Percentiles rank a stretch among this genome's conserved stretches.
Evolutionary conservation across 2,329 filamentous ascomycete genomes (phyloP).

Genomic region (Penicillium digitatum): DNA sequence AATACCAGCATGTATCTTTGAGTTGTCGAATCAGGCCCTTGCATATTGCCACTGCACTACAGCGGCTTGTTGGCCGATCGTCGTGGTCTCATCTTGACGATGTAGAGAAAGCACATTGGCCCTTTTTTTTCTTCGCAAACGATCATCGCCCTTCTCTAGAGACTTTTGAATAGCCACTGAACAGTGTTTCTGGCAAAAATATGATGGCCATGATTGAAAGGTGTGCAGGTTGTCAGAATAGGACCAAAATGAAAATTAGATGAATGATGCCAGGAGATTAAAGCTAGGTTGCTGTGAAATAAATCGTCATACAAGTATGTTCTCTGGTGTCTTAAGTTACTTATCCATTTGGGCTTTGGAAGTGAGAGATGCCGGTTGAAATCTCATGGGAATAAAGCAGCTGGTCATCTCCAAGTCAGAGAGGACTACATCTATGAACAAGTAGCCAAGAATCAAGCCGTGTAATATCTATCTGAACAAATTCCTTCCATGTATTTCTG

Average conservation of each 20-base stretch:
- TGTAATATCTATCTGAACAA: not conserved
- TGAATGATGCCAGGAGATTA: not conserved
- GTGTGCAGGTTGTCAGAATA: no score
- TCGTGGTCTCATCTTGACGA: slow-evolving; percentile 32
- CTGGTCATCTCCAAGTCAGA: not conserved
- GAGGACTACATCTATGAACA: not conserved
- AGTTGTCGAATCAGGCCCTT: not conserved
- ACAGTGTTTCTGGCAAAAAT: slow-evolving; percentile 1
- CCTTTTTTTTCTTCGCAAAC: slow-evolving; percentile 4
- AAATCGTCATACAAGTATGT: not conserved
- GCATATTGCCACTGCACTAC: slow-evolving; percentile 25
- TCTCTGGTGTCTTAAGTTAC: not conserved
- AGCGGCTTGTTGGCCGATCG: slow-evolving; percentile 22
- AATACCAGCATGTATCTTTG: not conserved
- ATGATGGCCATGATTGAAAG: not conserved
- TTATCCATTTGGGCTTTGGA: not conserved
- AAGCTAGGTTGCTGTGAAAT: no score
- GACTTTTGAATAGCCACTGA: not conserved
- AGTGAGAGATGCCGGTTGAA: not conserved
- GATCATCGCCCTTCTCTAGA: not conserved
- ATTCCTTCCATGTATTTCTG: not conserved
- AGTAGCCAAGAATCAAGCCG: not conserved
- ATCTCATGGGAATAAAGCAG: not conserved
- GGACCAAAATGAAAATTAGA: not conserved
- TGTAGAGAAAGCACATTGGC: slow-evolving; percentile 41